Evolutionary conservation across 257 asterid species (phyloP).

Genomic region (Coffea eugenioides): DNA sequence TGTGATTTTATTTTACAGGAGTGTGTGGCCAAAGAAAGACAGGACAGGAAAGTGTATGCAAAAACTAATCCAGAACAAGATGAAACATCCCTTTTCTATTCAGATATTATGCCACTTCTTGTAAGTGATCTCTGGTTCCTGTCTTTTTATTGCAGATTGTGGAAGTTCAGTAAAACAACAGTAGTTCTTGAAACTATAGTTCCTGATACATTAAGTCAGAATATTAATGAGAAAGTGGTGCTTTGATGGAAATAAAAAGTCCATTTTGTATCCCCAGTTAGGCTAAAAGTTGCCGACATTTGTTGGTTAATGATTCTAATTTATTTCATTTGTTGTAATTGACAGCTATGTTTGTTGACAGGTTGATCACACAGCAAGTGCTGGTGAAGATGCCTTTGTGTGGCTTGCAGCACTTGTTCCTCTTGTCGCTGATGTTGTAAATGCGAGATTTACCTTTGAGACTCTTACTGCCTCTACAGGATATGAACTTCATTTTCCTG

Average conservation of each 20-base stretch:
- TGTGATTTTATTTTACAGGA: conserved; percentile 38
- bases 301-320: no score
- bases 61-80: conserved; percentile 42
- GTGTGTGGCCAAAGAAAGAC: conserved; percentile 53
- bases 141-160: not conserved
- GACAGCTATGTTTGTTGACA: conserved; percentile 21
- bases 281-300: not conserved
- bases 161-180: not conserved
- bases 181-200: not conserved
- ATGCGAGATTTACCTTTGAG: conserved; percentile 81
- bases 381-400: conserved; percentile 69
- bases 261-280: not conserved
- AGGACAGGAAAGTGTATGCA: conserved; percentile 40
- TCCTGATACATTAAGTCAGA: not conserved
- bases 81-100: conserved; percentile 77
- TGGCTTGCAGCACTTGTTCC: conserved; percentile 75
- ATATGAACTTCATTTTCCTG: conserved; percentile 75
- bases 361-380: conserved; percentile 68
- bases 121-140: conserved; percentile 34
- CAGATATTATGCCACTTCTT: conserved; percentile 91
- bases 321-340: not conserved
- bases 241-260: not conserved
- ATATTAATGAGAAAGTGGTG: not conserved
- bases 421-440: conserved; percentile 61
- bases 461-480: conserved; percentile 70